phyloP scores from a whole-genome alignment of 163 green algal species.

The Chlorella variabilis region DNA sequence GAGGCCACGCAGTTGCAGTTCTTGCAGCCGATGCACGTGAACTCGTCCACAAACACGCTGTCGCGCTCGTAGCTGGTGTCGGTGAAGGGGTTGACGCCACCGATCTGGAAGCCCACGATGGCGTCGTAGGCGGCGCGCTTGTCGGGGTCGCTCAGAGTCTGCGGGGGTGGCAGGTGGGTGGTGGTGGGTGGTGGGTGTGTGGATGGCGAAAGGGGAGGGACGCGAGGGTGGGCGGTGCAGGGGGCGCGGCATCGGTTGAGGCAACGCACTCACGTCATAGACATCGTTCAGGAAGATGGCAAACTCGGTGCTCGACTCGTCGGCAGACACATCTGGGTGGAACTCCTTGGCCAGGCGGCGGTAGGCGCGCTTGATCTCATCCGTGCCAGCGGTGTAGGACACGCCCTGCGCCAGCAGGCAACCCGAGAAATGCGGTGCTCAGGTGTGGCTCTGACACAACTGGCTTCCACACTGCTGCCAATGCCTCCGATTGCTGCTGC shows the following conservation, averaged over 20 bases:
- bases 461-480: too few relatives aligned
- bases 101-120: conserved; percentile 46
- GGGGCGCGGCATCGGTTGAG: too few relatives aligned
- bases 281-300: conserved; percentile 76
- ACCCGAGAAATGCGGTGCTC: too few relatives aligned
- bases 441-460: not conserved
- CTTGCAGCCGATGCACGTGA: conserved; percentile 66
- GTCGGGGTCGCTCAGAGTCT: conserved; percentile 74
- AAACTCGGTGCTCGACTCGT: conserved; percentile 53
- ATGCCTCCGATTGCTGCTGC: too few relatives aligned
- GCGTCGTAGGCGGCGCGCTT: conserved; percentile 68
- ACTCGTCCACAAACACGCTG: conserved; percentile 86
- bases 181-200: too few relatives aligned
- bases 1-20: conserved; percentile 70
- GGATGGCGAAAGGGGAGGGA: too few relatives aligned
- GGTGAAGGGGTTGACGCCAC: conserved; percentile 70
- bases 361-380: conserved; percentile 56
- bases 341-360: conserved; percentile 41
- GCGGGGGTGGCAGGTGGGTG: too few relatives aligned
- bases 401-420: too few relatives aligned
- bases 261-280: conserved; percentile 50
- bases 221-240: too few relatives aligned
- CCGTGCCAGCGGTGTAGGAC: conserved; percentile 34
- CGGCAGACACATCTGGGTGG: conserved; percentile 49
- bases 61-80: conserved; percentile 52